Conservation (phyloP, 495 filamentous ascomycete genomes). For the Terfezia claveryi region DNA sequence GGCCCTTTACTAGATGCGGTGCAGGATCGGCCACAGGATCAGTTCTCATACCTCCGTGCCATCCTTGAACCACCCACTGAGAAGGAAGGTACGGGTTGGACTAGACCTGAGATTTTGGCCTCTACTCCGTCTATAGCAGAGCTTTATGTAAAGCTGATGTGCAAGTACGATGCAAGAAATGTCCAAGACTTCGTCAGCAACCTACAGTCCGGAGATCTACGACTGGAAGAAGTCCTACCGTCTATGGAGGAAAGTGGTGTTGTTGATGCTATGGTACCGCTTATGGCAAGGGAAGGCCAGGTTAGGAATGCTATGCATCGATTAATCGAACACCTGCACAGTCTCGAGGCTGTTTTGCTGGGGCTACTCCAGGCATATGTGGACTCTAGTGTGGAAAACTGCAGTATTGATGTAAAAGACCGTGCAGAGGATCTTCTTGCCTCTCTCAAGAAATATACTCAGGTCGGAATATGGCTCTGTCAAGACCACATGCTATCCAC, state of each 20-base stretch:
- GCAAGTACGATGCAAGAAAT: constrained; percentile 55
- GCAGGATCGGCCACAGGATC: constrained; percentile 35
- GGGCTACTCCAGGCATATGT: constrained; percentile 40
- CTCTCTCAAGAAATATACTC: constrained; percentile 64
- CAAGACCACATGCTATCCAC: constrained; percentile 61
- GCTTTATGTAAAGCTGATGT: constrained; percentile 76
- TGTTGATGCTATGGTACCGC: constrained; percentile 76
- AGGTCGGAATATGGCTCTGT: constrained; percentile 88
- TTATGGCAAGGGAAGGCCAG: constrained; percentile 79
- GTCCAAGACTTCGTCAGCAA: constrained; percentile 68
- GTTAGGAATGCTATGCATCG: constrained; percentile 64
- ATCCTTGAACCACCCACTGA: constrained; percentile 45
- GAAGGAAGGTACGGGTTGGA: constrained; percentile 21
- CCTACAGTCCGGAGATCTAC: constrained; percentile 57
- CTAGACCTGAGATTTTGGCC: constrained; percentile 7
- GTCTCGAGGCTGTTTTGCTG: constrained; percentile 54
- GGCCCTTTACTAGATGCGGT: constrained; percentile 42
- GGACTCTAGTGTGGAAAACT: constrained; percentile 27
- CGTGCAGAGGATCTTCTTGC: constrained; percentile 42
- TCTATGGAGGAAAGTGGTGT: constrained; percentile 73
- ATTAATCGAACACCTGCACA: constrained; percentile 53
- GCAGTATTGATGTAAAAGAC: constrained; percentile 26
- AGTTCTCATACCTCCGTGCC: constrained; percentile 57
- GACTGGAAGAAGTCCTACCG: constrained; percentile 61
- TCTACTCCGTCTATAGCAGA: constrained; percentile 40